Percentiles rank a stretch among this genome's conserved stretches.
phyloP scores from a whole-genome alignment of 2,329 filamentous ascomycete genomes.

The Xylariaceae sp. region DNA sequence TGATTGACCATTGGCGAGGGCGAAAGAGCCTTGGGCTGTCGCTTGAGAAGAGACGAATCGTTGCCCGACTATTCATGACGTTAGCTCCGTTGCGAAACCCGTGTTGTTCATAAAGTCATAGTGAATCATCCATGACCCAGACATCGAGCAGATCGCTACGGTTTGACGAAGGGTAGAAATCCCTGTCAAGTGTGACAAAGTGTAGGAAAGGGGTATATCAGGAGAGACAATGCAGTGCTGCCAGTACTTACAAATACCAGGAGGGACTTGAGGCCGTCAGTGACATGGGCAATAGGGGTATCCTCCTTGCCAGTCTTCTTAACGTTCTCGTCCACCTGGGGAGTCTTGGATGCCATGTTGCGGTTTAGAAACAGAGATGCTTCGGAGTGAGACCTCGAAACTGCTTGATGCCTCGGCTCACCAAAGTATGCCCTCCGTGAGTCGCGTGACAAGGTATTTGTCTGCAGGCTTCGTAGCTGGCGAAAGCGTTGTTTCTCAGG shows the following conservation, averaged over 20 bases:
- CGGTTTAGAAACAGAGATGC: slow-evolving; percentile 40
- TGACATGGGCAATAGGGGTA: slow-evolving; percentile 32
- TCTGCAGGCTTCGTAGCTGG: slow-evolving; percentile 6
- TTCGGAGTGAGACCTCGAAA: slow-evolving; percentile 38
- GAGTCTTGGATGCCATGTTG: slow-evolving; percentile 31
- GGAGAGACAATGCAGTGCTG: slow-evolving; percentile 2
- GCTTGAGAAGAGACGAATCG: slow-evolving; percentile 33
- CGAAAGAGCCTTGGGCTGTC: slow-evolving; percentile 45
- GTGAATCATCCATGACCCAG: neutral
- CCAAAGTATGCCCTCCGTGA: too few species aligned
- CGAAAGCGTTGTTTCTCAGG: slow-evolving; percentile 7
- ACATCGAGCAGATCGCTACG: neutral
- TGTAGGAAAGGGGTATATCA: slow-evolving; percentile 1
- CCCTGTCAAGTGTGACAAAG: neutral
- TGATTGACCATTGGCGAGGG: slow-evolving; percentile 57
- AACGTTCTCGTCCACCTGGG: slow-evolving; percentile 36
- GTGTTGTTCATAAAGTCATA: too few species aligned
- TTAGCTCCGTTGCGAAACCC: too few species aligned
- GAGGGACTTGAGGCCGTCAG: slow-evolving; percentile 27
- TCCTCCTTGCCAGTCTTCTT: slow-evolving; percentile 37
- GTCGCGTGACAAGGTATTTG: too few species aligned
- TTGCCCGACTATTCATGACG: too few species aligned
- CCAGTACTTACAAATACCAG: slow-evolving; percentile 32
- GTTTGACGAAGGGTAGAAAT: neutral
- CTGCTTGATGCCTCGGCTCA: slow-evolving; percentile 25